These are phyloP conservation scores for Vitis hybrid DNA, from an alignment of 177 flowering plant species.

Conservation along the genomic window DNA sequence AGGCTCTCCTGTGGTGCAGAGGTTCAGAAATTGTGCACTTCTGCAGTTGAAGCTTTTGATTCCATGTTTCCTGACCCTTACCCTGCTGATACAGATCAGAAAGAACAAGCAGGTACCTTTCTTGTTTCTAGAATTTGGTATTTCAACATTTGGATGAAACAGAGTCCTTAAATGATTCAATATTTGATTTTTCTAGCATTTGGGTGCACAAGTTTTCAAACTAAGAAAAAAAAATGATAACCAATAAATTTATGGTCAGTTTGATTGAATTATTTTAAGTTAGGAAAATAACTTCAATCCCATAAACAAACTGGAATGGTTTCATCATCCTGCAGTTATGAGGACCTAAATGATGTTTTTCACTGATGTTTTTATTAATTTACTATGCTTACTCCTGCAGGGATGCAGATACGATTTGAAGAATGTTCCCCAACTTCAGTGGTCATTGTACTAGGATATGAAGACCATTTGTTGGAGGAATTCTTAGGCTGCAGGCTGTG, in stretches of 20 bases:
- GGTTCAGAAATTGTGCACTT: constrained; percentile 61
- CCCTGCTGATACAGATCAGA: constrained; percentile 6
- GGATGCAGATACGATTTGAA: constrained; percentile 44
- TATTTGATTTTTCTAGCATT: neutral
- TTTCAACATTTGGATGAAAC: neutral
- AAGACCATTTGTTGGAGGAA: constrained; percentile 22
- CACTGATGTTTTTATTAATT: constrained; percentile 4
- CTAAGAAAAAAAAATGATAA: too few species aligned
- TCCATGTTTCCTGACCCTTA: constrained; percentile 16
- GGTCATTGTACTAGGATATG: constrained; percentile 37
- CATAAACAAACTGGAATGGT: too few species aligned
- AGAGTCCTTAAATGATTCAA: too few species aligned
- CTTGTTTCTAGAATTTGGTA: neutral
- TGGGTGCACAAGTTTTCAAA: neutral
- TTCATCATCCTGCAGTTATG: too few species aligned
- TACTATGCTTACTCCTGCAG: constrained; percentile 16
- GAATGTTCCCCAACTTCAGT: constrained; percentile 41
- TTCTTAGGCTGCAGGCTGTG: constrained; percentile 50
- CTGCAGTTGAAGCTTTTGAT: constrained; percentile 53
- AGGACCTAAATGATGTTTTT: neutral
- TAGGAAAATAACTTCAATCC: too few species aligned
- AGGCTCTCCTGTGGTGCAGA: constrained; percentile 57
- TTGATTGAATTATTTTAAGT: neutral
- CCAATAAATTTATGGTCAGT: too few species aligned
- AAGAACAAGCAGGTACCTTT: constrained; percentile 25